These are phyloP conservation scores for Xylaria multiplex DNA, from an alignment of 2,329 filamentous ascomycete species.

Conservation along the genomic window DNA sequence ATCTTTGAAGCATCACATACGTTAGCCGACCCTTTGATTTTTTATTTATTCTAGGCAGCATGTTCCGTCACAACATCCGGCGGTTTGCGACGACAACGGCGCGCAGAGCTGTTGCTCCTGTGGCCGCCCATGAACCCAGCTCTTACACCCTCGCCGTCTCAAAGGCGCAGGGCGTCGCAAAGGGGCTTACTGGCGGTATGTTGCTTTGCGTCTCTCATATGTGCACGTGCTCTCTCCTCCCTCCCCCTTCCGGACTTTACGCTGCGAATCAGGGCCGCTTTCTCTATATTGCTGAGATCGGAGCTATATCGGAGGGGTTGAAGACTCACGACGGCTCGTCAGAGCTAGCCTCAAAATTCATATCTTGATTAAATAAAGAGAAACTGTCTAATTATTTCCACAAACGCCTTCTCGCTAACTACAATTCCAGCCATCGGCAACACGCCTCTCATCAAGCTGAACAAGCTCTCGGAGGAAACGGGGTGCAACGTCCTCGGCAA, in stretches of 20 bases:
- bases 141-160: constrained; percentile 77
- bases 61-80: constrained; percentile 76
- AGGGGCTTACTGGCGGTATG: constrained; percentile 83
- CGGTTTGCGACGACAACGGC: constrained; percentile 71
- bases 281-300: not conserved
- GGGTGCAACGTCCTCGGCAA: constrained; percentile 96
- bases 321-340: not conserved
- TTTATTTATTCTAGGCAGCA: constrained; percentile 50
- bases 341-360: not conserved
- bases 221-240: not conserved
- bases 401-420: not conserved
- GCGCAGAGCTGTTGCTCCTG: constrained; percentile 54
- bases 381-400: not conserved
- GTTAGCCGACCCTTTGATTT: not conserved
- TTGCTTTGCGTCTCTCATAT: constrained; percentile 8
- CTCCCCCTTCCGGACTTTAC: not conserved
- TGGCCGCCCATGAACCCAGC: constrained; percentile 54
- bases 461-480: constrained; percentile 87
- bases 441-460: constrained; percentile 91
- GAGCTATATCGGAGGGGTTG: not conserved
- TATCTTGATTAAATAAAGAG: not conserved
- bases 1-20: not conserved
- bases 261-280: no score
- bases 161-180: constrained; percentile 79
- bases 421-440: constrained; percentile 84